Evolutionary conservation across 345 rosid genomes (phyloP).

Genomic region (Nephelium lappaceum): DNA sequence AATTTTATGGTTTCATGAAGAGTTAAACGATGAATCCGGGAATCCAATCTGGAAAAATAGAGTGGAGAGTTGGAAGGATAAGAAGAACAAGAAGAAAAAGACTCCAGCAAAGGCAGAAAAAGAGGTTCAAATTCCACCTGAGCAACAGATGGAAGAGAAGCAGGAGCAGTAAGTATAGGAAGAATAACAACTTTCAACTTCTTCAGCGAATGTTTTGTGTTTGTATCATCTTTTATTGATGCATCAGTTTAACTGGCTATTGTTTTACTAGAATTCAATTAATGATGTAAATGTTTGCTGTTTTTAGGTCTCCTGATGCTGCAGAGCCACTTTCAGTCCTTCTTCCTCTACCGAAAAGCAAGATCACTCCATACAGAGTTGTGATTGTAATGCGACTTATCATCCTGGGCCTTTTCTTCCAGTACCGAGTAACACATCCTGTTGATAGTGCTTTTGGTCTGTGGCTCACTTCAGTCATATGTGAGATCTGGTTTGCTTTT

Average conservation of each 20-base stretch:
- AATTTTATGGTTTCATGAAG: conserved; percentile 40
- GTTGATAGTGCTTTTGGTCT: conserved; percentile 83
- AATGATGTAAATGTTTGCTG: conserved; percentile 17
- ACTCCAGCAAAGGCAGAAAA: conserved; percentile 55
- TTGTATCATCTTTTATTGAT: not conserved
- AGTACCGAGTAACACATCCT: conserved; percentile 86
- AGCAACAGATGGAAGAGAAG: conserved; percentile 88
- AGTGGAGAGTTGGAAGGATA: conserved; percentile 97
- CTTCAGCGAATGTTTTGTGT: not conserved
- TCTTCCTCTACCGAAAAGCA: conserved; percentile 64
- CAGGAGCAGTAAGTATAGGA: conserved; percentile 53
- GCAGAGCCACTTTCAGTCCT: conserved; percentile 68
- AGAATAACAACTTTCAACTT: not conserved
- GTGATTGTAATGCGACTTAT: conserved; percentile 76
- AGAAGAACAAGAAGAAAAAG: conserved; percentile 84
- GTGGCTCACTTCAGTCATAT: conserved; percentile 97
- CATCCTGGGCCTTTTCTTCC: conserved; percentile 91
- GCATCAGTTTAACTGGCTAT: conserved; percentile 14
- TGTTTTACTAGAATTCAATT: not conserved
- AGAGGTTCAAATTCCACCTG: conserved; percentile 68
- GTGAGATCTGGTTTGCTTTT: conserved; percentile 98
- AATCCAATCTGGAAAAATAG: conserved; percentile 98
- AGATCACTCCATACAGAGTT: conserved; percentile 73
- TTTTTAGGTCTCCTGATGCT: conserved; percentile 61
- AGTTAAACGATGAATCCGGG: conserved; percentile 77